Evolutionary conservation across 768 basidiomycete genomes (phyloP).

Genomic region (Naematelia aurantialba): DNA sequence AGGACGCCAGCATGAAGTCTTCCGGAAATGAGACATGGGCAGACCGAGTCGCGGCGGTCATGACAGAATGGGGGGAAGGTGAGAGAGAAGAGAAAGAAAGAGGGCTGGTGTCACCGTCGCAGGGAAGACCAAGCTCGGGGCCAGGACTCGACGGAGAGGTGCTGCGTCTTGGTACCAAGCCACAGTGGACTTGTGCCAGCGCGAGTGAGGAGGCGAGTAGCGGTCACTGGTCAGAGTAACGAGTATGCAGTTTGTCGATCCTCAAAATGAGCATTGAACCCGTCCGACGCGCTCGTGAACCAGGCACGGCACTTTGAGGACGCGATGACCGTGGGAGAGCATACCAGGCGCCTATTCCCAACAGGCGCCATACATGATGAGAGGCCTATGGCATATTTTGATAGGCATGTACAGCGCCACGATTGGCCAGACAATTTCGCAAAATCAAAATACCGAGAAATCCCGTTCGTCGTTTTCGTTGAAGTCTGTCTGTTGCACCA

Average conservation of each 20-base stretch:
- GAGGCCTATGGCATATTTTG: neutral
- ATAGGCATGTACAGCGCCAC: neutral
- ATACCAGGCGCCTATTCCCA: neutral
- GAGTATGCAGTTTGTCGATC: no score
- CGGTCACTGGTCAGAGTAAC: no score
- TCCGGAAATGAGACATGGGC: constrained; percentile 13
- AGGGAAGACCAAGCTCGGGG: no score
- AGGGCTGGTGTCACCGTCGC: no score
- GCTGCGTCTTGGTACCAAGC: no score
- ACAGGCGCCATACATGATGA: neutral
- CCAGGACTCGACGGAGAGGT: no score
- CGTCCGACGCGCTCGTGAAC: neutral
- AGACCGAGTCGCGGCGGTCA: constrained; percentile 11
- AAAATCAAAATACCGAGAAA: neutral
- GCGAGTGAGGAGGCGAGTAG: neutral
- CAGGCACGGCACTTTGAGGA: neutral
- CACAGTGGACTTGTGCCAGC: no score
- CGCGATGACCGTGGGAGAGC: neutral
- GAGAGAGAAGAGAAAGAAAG: neutral
- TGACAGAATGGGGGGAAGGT: neutral
- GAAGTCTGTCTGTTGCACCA: neutral
- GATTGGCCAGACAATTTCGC: neutral
- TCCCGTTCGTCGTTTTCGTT: neutral
- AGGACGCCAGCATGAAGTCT: constrained; percentile 9
- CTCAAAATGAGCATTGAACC: neutral